These are phyloP conservation scores for Vicia villosa DNA, from an alignment of 306 rosid species.

Conservation along the genomic window DNA sequence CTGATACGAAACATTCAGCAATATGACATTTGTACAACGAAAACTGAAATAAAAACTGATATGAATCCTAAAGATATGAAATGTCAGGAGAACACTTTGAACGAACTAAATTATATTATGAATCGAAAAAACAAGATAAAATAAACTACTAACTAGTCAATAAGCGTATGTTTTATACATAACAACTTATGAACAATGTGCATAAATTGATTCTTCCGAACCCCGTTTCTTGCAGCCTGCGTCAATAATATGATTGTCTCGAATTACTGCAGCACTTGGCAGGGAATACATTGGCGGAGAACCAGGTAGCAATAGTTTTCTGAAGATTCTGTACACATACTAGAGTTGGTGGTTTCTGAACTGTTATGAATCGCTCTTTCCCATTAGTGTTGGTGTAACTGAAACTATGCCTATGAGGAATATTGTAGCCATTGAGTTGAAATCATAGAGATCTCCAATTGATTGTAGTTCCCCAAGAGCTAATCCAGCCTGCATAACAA, in stretches of 20 bases:
- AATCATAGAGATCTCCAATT: conserved; percentile 86
- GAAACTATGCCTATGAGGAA: conserved; percentile 84
- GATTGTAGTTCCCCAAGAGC: conserved; percentile 90
- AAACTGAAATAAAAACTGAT: neutral
- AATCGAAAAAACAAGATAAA: conserved; percentile 30
- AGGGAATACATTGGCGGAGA: conserved; percentile 25
- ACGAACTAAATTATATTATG: conserved; percentile 26
- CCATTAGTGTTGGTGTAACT: conserved; percentile 76
- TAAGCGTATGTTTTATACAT: conserved; percentile 30
- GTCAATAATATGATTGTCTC: conserved; percentile 26
- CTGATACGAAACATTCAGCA: neutral
- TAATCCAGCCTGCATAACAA: conserved; percentile 76
- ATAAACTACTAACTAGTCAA: conserved; percentile 27
- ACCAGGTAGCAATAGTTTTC: conserved; percentile 1
- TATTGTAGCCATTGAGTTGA: conserved; percentile 87
- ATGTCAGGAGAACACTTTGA: neutral
- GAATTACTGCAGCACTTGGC: conserved; percentile 38
- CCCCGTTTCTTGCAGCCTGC: conserved; percentile 25
- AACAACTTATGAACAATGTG: conserved; percentile 42
- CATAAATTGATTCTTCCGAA: conserved; percentile 34
- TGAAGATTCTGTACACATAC: conserved; percentile 42
- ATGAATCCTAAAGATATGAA: neutral
- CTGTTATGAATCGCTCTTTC: conserved; percentile 63
- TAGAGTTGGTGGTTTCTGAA: conserved; percentile 30
- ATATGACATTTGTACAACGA: neutral